Conservation (phyloP, 768 basidiomycete genomes). For the Russula virescens region DNA sequence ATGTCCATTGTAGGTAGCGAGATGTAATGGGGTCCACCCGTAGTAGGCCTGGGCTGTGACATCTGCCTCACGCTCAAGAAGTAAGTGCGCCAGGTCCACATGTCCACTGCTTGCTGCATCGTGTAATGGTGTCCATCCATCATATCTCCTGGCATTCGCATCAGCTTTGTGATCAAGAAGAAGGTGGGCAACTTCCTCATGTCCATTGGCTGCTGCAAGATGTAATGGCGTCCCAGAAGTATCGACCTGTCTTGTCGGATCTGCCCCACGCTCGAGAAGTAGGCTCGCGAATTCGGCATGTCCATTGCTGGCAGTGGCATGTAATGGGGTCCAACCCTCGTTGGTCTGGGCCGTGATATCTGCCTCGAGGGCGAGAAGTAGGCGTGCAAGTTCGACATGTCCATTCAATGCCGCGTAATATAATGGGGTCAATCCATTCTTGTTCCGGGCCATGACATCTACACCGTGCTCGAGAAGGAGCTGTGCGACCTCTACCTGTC, state of each 20-base stretch:
- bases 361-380: background rate
- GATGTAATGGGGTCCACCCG: too few species aligned
- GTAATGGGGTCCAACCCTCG: background rate
- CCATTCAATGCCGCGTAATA: background rate
- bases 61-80: too few species aligned
- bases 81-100: too few species aligned
- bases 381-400: background rate
- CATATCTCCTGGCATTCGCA: too few species aligned
- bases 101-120: too few species aligned
- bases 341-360: background rate
- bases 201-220: too few species aligned
- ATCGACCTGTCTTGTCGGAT: background rate
- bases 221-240: background rate
- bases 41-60: too few species aligned
- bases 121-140: too few species aligned
- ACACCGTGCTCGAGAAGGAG: background rate
- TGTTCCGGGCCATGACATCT: background rate
- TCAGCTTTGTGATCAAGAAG: too few species aligned
- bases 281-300: background rate
- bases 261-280: background rate
- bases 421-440: background rate
- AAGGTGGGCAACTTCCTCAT: too few species aligned
- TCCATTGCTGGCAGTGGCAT: background rate
- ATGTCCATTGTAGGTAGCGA: too few species aligned
- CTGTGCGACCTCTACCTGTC: too few species aligned